phyloP scores from a whole-genome alignment of 371 early-diverging fungal species.

The Mortierella sp. region DNA sequence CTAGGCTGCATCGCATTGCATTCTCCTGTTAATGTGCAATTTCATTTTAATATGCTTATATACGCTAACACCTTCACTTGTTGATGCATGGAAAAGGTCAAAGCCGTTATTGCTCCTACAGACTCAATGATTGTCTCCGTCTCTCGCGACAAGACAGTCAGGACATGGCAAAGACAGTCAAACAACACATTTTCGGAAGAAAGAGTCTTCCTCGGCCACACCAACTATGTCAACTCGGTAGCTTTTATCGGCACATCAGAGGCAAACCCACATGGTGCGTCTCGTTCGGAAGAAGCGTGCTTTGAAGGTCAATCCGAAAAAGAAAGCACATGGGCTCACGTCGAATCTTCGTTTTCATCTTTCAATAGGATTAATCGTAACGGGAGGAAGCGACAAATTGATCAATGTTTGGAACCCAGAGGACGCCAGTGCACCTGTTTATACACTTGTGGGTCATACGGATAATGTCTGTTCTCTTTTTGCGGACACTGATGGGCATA shows the following conservation, averaged over 20 bases:
- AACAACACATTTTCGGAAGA: conserved; percentile 65
- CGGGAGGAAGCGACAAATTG: conserved; percentile 87
- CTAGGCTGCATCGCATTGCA: background rate
- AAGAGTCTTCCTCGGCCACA: conserved; percentile 75
- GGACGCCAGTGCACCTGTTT: conserved; percentile 69
- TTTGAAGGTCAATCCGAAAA: background rate
- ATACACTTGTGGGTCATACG: conserved; percentile 84
- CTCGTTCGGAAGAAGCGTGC: background rate
- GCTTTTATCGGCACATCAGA: conserved; percentile 69
- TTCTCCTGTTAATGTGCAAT: background rate
- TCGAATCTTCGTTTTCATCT: background rate
- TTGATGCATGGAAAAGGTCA: conserved; percentile 64
- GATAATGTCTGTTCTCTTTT: conserved; percentile 90
- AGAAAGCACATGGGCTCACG: background rate
- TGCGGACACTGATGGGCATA: conserved; percentile 71
- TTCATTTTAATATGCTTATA: too few species aligned
- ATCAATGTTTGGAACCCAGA: conserved; percentile 85
- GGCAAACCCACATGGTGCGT: conserved; percentile 74
- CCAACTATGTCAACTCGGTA: conserved; percentile 88
- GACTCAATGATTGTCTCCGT: conserved; percentile 79
- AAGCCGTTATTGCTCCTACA: conserved; percentile 75
- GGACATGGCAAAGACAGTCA: conserved; percentile 70
- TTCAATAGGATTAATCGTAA: conserved; percentile 80
- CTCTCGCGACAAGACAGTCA: conserved; percentile 82
- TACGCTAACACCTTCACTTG: background rate